Evolutionary conservation across 306 rosid species (phyloP).

Genomic region (Crotalaria pallida): DNA sequence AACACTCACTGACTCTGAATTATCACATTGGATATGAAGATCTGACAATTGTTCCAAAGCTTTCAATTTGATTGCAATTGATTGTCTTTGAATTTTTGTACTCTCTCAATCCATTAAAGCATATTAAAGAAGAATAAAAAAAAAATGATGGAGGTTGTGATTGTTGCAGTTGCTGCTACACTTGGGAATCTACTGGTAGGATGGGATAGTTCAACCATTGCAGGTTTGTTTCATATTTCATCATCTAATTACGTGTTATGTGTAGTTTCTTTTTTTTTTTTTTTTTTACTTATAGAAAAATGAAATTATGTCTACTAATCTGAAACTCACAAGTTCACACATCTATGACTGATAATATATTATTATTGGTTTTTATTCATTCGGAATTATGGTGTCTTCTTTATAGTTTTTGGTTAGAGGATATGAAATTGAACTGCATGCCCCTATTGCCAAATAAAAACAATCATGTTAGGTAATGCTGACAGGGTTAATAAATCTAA

Average conservation of each 20-base stretch:
- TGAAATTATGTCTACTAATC: background rate
- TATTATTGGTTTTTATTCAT: background rate
- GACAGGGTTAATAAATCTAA: background rate
- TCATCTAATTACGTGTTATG: background rate
- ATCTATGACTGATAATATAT: background rate
- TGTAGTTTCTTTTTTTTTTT: background rate
- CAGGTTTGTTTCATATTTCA: constrained; percentile 40
- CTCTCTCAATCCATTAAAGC: background rate
- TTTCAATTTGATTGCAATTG: background rate
- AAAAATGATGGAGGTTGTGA: constrained; percentile 70
- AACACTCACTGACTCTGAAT: background rate
- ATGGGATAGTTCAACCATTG: constrained; percentile 97
- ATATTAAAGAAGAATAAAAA: background rate
- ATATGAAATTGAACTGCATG: background rate
- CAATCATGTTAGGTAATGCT: background rate
- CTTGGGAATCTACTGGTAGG: constrained; percentile 81
- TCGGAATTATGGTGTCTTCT: background rate
- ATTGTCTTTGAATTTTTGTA: background rate
- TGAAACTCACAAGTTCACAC: background rate
- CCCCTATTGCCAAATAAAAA: background rate
- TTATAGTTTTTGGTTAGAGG: background rate
- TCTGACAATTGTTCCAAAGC: background rate
- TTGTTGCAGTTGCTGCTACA: constrained; percentile 87
- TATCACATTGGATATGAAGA: background rate
- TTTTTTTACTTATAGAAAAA: background rate